A percentile compares a stretch with the other conserved stretches of the same genome.
phyloP scores from a whole-genome alignment of 345 rosid genomes.

The Dimocarpus longan region DNA sequence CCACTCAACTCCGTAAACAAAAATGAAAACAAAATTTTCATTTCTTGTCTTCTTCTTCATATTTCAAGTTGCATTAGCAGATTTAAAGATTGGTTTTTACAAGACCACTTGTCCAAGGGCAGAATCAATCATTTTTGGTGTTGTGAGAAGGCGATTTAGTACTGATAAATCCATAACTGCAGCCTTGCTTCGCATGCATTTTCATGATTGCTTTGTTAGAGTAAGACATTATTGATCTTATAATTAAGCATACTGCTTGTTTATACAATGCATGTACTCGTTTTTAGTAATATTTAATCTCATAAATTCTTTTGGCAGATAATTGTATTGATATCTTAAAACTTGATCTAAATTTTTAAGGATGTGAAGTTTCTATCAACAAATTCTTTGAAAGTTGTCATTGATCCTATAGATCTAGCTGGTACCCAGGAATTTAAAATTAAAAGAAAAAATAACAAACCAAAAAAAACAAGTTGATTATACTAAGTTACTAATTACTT shows the following conservation, averaged over 20 bases:
- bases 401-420: background rate
- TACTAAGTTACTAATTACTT: background rate
- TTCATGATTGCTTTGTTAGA: constrained; percentile 78
- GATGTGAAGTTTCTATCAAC: background rate
- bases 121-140: constrained; percentile 46
- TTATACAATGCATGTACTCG: no score
- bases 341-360: background rate
- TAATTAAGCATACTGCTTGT: no score
- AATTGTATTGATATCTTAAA: background rate
- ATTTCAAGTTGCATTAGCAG: constrained; percentile 44
- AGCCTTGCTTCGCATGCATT: constrained; percentile 85
- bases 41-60: constrained; percentile 30
- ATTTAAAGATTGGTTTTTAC: constrained; percentile 59
- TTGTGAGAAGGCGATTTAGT: constrained; percentile 42
- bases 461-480: no score
- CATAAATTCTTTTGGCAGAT: no score
- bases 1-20: background rate
- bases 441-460: no score
- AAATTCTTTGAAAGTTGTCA: background rate
- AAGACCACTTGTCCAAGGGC: constrained; percentile 57
- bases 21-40: constrained; percentile 18
- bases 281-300: no score
- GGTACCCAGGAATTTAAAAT: no score
- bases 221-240: constrained; percentile 36
- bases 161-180: constrained; percentile 53